Base-by-base conservation (phyloP, 495 filamentous ascomycete species). In the Penicillium coprophilum region DNA sequence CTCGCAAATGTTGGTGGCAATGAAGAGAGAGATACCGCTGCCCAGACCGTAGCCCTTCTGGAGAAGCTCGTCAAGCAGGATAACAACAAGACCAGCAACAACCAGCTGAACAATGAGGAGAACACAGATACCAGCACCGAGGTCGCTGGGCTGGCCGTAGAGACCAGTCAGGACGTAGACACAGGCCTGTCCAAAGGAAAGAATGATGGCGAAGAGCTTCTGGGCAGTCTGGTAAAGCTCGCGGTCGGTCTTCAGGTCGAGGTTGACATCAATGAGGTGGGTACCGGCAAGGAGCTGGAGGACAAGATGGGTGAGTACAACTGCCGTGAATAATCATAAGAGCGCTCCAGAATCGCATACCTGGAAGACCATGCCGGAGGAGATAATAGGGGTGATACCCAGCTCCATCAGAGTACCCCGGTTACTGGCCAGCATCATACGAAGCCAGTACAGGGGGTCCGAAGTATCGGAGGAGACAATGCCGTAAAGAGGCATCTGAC, bases 1-100 rank as follows among this genome's bases (percentile, higher is more conserved):
- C 79, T 99, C 95, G 87, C 95, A 99, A 78, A 99, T 97, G 84
- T 97, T 97, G 80, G 95, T 99, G 53, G 95, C 95, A 71, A 99
- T 99, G 85, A 99, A 99, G 53, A 99, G 87, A 43, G 92, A 96
- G 74, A 99, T 99, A 77, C 95, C 95, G 72, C 89, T 93, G 71
- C 94, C 95, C 54, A 99, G 87, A 72, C 95, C 95, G 68, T 99
- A 99, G 52, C 95, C 94, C 84, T 99, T 99, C 81, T 97, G 95
- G 66, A 99, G 87, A 53, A 99, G 87, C 82, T 99, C 95, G 70
- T 99, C 95, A 57, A 99, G 89, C 50, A 99, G 90, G 75, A 99
- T 97, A 77, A 97, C 95, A 66, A 99, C 92, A 70, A 99, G 84
- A 70, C 95, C 95, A 58, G 95, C 94, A 60, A 96, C 82, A 63